Percentiles rank a stretch among this genome's conserved stretches.
phyloP scores from a whole-genome alignment of 2,329 filamentous ascomycete species.

The Aspergillus intermedius region DNA sequence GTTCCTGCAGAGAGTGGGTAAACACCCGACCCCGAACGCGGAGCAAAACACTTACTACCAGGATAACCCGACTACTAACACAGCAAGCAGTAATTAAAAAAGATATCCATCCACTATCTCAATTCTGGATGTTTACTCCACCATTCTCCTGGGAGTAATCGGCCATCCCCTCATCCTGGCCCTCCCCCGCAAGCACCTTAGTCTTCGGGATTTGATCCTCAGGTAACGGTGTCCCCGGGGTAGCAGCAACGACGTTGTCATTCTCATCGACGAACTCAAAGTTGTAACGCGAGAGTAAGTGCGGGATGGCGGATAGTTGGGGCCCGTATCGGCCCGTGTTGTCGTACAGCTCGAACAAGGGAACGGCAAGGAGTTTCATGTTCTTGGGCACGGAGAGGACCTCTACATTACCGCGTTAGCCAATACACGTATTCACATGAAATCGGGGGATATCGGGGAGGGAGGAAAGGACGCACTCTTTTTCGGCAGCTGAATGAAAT shows the following conservation, averaged over 20 bases:
- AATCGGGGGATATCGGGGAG: no score
- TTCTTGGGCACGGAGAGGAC: conserved; percentile 96
- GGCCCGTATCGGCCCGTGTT: conserved; percentile 93
- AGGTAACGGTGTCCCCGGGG: conserved; percentile 63
- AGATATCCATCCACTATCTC: background rate
- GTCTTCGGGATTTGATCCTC: conserved; percentile 55
- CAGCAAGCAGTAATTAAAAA: no score
- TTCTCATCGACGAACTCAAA: conserved; percentile 96
- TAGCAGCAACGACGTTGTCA: conserved; percentile 77
- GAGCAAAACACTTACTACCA: no score
- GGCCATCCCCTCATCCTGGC: conserved; percentile 29
- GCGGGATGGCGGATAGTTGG: conserved; percentile 91
- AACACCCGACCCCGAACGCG: no score
- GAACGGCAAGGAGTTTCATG: conserved; percentile 97
- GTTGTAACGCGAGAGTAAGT: conserved; percentile 89
- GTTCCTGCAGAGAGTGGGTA: no score
- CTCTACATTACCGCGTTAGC: conserved; percentile 48
- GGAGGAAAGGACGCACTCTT: conserved; percentile 60
- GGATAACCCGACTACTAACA: no score
- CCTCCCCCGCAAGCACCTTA: conserved; percentile 56
- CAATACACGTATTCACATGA: background rate
- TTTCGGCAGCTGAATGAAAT: conserved; percentile 89
- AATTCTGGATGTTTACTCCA: conserved; percentile 4
- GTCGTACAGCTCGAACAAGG: conserved; percentile 95
- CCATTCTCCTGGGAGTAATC: conserved; percentile 23